Evolutionary conservation across 1,284 basidiomycete genomes (phyloP).

Genomic region (Irpex lacteus): DNA sequence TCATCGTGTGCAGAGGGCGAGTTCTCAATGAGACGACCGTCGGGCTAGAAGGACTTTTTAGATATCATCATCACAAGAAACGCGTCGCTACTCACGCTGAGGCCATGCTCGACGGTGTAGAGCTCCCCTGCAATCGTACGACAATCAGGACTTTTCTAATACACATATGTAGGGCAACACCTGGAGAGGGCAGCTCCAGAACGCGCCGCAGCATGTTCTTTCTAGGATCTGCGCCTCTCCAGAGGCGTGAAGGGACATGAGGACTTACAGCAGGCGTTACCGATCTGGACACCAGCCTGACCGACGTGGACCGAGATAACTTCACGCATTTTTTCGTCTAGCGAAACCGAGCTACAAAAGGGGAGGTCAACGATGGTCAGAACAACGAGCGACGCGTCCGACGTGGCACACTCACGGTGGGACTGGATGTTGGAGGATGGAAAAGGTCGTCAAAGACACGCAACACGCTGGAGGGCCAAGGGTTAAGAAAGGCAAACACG

Average conservation of each 20-base stretch:
- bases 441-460: conserved; percentile 34
- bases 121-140: conserved; percentile 54
- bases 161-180: neutral
- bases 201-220: conserved; percentile 28
- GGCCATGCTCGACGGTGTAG: conserved; percentile 96
- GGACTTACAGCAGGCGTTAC: conserved; percentile 89
- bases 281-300: conserved; percentile 95
- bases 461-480: conserved; percentile 20
- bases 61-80: conserved; percentile 11
- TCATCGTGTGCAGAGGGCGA: conserved; percentile 76
- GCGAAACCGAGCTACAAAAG: conserved; percentile 17
- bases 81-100: conserved; percentile 66
- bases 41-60: conserved; percentile 58
- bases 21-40: conserved; percentile 83
- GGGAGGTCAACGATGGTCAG: neutral
- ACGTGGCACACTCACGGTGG: conserved; percentile 22
- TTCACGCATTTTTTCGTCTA: conserved; percentile 64
- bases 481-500: conserved; percentile 28
- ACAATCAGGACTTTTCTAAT: conserved; percentile 32
- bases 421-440: conserved; percentile 24
- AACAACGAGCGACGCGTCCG: conserved; percentile 1
- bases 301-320: conserved; percentile 95
- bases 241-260: conserved; percentile 14
- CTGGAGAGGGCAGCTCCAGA: conserved; percentile 6
- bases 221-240: conserved; percentile 1